A percentile compares a stretch with the other conserved stretches of the same genome.
phyloP scores from a whole-genome alignment of 2,329 filamentous ascomycete genomes.

The Zymoseptoria brevis region DNA sequence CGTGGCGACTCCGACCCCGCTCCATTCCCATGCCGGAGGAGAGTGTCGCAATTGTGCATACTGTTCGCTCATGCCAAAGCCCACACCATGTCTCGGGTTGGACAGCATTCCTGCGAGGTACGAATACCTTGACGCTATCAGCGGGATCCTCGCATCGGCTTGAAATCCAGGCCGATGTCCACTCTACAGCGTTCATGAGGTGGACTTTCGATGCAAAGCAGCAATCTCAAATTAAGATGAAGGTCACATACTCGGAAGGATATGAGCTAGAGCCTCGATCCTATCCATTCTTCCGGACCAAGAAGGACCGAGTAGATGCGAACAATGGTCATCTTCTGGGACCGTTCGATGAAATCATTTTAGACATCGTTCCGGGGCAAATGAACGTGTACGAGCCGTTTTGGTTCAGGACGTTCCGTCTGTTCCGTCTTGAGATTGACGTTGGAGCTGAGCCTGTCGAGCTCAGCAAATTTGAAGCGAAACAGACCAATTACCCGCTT shows the following conservation, averaged over 20 bases:
- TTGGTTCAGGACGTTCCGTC: constrained; percentile 36
- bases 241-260: constrained; percentile 28
- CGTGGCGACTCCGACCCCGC: constrained; percentile 34
- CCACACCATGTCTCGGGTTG: neutral
- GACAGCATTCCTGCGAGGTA: neutral
- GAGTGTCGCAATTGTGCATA: constrained; percentile 4
- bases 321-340: constrained; percentile 29
- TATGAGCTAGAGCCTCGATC: constrained; percentile 30
- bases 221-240: constrained; percentile 9
- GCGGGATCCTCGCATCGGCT: neutral
- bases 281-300: constrained; percentile 35
- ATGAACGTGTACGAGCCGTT: constrained; percentile 31
- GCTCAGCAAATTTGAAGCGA: constrained; percentile 23
- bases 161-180: neutral
- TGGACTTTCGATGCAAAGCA: neutral
- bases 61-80: neutral
- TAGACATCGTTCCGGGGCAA: constrained; percentile 18
- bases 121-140: neutral
- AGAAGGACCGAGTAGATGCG: constrained; percentile 32
- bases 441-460: constrained; percentile 20
- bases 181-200: neutral
- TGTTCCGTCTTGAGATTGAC: constrained; percentile 28
- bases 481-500: constrained; percentile 34
- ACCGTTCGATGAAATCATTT: constrained; percentile 30
- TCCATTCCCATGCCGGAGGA: constrained; percentile 31